Conservation (phyloP, 345 rosid species). For the Salix exigua region DNA sequence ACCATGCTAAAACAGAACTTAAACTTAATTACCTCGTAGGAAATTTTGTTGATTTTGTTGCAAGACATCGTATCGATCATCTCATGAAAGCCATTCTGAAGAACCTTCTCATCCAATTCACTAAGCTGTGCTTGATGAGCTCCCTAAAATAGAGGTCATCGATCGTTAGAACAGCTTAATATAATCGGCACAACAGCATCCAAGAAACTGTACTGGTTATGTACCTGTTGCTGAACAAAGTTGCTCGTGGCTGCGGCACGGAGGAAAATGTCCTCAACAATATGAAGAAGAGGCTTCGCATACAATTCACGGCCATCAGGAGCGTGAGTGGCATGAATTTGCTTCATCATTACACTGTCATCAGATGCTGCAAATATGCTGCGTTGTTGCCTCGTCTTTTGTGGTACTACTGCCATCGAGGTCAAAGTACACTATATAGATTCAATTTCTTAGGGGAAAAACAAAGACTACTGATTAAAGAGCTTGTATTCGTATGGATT, state of each 20-base stretch:
- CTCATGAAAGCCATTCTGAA: slow-evolving; percentile 30
- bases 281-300: slow-evolving; percentile 39
- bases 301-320: slow-evolving; percentile 48
- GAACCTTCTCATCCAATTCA: slow-evolving; percentile 33
- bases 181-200: not conserved
- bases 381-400: slow-evolving; percentile 5
- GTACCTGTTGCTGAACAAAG: slow-evolving; percentile 19
- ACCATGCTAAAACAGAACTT: not conserved
- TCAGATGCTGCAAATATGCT: slow-evolving; percentile 42
- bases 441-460: not conserved
- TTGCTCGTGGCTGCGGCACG: slow-evolving; percentile 26
- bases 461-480: not conserved
- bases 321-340: slow-evolving; percentile 52
- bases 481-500: slow-evolving; percentile 5
- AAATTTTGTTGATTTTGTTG: slow-evolving; percentile 40
- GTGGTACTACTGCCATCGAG: slow-evolving; percentile 17
- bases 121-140: slow-evolving; percentile 16
- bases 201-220: not conserved
- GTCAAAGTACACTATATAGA: too few relatives aligned
- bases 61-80: slow-evolving; percentile 37
- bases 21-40: slow-evolving; percentile 47
- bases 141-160: slow-evolving; percentile 20
- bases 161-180: not conserved
- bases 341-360: slow-evolving; percentile 52
- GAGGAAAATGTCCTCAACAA: slow-evolving; percentile 48